Percentiles rank a stretch among this genome's conserved stretches.
Conservation (phyloP, 2,329 filamentous ascomycete species). For the Colletotrichum lupini region DNA sequence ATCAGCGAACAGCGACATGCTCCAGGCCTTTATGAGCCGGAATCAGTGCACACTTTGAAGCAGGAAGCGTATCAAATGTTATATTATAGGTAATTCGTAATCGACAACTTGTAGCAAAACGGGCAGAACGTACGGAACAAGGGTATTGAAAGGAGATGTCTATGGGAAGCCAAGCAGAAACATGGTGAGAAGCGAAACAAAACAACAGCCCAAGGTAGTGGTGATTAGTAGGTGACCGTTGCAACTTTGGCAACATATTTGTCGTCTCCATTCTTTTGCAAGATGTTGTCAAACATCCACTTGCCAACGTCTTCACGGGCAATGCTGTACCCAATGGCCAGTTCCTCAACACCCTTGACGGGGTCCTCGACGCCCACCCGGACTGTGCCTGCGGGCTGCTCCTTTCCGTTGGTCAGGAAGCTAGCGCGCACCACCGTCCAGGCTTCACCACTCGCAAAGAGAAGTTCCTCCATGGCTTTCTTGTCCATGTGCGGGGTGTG, state of each 20-base stretch:
- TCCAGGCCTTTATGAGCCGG: not conserved
- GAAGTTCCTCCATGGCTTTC: constrained; percentile 53
- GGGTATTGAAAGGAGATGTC: not conserved
- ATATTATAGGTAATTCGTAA: not conserved
- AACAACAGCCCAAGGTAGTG: not conserved
- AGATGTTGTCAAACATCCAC: constrained; percentile 53
- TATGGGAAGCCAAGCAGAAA: not conserved
- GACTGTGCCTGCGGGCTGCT: constrained; percentile 38
- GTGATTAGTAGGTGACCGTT: constrained; percentile 40
- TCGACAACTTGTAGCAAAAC: not conserved
- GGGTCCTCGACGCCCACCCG: constrained; percentile 48
- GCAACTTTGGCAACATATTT: constrained; percentile 44
- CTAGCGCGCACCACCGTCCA: constrained; percentile 48
- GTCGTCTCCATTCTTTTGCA: constrained; percentile 37
- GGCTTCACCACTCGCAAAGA: constrained; percentile 41
- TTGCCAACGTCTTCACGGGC: constrained; percentile 53
- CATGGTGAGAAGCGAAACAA: not conserved
- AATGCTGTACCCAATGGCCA: constrained; percentile 54
- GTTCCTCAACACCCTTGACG: constrained; percentile 44
- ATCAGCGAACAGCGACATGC: no score
- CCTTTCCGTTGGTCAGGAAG: constrained; percentile 43
- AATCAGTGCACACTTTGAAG: not conserved
- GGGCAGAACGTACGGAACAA: not conserved
- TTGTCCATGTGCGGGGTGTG: constrained; percentile 55
- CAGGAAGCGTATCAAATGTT: not conserved